Evolutionary conservation across 208 protist genomes (phyloP), one percentile per base, ranked within the genome.

Genomic region (Kentomonas sorsogonicus): DNA sequence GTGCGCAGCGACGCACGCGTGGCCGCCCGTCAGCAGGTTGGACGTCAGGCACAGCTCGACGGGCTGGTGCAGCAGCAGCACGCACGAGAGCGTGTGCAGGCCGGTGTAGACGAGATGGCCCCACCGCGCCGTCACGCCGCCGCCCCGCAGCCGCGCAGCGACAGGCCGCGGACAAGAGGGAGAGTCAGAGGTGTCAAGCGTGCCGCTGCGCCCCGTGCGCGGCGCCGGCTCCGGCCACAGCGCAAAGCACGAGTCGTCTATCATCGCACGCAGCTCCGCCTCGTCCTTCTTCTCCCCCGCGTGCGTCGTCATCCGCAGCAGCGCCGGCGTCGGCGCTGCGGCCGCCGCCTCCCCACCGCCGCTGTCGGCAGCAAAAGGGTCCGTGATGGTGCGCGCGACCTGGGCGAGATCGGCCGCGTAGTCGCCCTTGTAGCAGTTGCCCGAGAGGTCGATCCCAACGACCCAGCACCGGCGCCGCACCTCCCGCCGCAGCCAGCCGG

Each of bases 31-130:
- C 26, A 91, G 45, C 23, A 90, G 29, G 54, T 96, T 96, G 59
- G 81, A 91, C 10, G 77, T 88, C 34, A 95, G 57, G 71, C 88
- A 95, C 46, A 95, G 56, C 65, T 96, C 91, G 41, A 96, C 80
- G 9, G 66, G 54, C 44, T 88, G 69, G 22, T 79, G 69, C 1
- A 53, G 51, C 26, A 52, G 30, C 16, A 85, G 56, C 33, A 91
- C 78, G 9, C 20, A 27, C 3, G 50, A 23, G 16, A 83, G 41
- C 26, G 69, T 72, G 16, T 1, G 47, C 1, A 46, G 23, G 44
- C 80, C 76, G 23, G 85, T 84, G 72, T 81, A 95, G 33, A 91
- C 77, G 30, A 92, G 69, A 46, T 94, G 88, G 15, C 88, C 88
- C 76, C 82, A n/a, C n/a, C n/a, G n/a, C n/a, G n/a, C n/a, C n/a